Percentiles rank a stretch among this genome's conserved stretches.
Evolutionary conservation across 306 rosid species (phyloP).

Genomic region (Acmispon strigosus): DNA sequence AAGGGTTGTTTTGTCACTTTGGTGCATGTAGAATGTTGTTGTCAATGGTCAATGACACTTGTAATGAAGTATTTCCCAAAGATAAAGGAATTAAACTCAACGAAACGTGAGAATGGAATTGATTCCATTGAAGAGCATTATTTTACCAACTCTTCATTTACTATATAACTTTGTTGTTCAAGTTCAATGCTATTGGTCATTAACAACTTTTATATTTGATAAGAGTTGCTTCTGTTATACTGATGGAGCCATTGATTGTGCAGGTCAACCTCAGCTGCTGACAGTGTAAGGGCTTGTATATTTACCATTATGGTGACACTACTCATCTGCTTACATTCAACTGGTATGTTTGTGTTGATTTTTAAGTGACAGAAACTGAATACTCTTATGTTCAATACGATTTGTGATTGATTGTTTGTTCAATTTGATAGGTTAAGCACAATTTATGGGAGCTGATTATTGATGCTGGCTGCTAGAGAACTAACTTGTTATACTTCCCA

Average conservation of each 20-base stretch:
- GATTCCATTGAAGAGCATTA: neutral
- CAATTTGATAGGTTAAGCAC: conserved; percentile 25
- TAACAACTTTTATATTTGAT: neutral
- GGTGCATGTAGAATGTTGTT: neutral
- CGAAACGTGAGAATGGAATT: neutral
- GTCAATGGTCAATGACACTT: neutral
- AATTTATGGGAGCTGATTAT: conserved; percentile 17
- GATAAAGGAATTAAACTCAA: neutral
- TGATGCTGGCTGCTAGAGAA: conserved; percentile 20
- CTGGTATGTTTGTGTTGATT: conserved; percentile 39
- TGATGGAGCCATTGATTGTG: conserved; percentile 12
- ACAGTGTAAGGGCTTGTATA: conserved; percentile 30
- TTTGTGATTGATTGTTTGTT: neutral
- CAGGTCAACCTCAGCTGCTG: conserved; percentile 76
- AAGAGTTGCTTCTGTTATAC: neutral
- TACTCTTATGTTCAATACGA: neutral
- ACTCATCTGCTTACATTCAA: conserved; percentile 31
- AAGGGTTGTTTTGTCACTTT: neutral
- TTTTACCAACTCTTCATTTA: neutral
- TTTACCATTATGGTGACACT: conserved; percentile 32
- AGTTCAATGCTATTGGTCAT: neutral
- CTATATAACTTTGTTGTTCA: neutral
- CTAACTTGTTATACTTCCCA: conserved; percentile 17
- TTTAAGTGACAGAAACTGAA: neutral
- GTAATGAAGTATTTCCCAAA: neutral